These are phyloP conservation scores for Tulasnella sp. DNA, from an alignment of 768 basidiomycete species.

Conservation along the genomic window DNA sequence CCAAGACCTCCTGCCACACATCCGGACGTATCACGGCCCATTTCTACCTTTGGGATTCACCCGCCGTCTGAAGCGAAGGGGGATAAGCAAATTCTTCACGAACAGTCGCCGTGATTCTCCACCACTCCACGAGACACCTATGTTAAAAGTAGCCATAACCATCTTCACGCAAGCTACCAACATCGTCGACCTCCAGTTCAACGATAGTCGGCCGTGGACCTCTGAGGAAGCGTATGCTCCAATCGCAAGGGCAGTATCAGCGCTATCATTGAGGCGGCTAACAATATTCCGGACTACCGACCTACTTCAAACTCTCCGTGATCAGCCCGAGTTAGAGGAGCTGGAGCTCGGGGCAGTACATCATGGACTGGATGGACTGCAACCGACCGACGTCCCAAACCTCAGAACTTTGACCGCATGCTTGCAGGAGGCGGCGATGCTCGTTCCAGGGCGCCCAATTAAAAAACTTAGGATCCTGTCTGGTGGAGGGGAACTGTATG, in stretches of 20 bases:
- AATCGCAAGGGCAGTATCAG: neutral
- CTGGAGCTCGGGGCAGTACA: neutral
- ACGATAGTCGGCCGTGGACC: neutral
- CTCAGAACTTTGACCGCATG: neutral
- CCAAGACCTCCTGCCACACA: neutral
- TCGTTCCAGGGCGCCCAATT: neutral
- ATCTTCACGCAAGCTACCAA: neutral
- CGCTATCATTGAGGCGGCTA: neutral
- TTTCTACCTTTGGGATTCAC: too few species aligned
- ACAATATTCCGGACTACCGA: neutral
- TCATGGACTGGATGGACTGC: neutral
- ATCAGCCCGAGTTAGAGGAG: neutral
- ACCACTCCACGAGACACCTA: neutral
- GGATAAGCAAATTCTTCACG: too few species aligned
- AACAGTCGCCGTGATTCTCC: neutral
- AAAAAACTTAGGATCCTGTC: neutral
- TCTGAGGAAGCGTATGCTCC: too few species aligned
- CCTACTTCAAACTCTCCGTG: neutral
- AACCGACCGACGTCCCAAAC: neutral
- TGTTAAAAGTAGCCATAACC: neutral
- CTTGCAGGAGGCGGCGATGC: neutral
- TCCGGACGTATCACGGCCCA: neutral
- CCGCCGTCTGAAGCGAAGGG: too few species aligned
- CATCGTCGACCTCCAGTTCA: neutral
- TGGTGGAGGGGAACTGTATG: neutral